Base-by-base conservation (phyloP, 345 rosid species). In the Acer yangbiense region DNA sequence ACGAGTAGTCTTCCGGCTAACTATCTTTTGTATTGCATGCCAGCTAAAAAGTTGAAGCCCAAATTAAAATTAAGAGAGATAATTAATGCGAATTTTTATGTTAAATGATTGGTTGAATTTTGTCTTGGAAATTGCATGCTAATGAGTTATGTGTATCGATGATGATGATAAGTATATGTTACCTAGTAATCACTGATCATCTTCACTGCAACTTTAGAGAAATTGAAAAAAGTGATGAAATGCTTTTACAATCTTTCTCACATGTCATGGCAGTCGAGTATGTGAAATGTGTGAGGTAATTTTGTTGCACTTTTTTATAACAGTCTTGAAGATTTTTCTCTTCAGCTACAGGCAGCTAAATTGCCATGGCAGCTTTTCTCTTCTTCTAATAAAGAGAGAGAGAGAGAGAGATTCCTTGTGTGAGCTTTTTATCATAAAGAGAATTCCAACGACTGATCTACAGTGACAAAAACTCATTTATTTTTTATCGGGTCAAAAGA, bases 281-380 rank as follows among this genome's bases (percentile, higher is more conserved):
- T 50, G 62, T 60, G 64, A 60, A 20, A n/a, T 60, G 27, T 60
- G 27, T 60, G 64, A 60, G 18, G 69, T 66, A 74, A 14, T 48
- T 46, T 48, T 74, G 76, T 46, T 48, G 68, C 68, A 41, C 65
- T 72, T 72, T 58, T 62, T 25, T 18, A 50, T 32, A 52, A 52
- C 77, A 75, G 71, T 64, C 13, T 27, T 14, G 3, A 74, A 65
- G 35, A 58, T 11, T 7, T 74, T 54, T 64, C 3, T 64, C 18
- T 50, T 20, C 39, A 43, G 9, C 32, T 39, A 6, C 27, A 60
- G 76, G 57, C 55, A 73, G 54, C 55, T 29, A 54, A 27, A 71
- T 17, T 74, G 35, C 58, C n/a, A 13, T 74, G 17, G 29, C 77
- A 74, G 77, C 69, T 75, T 75, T 60, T 50, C 14, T 17, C 63